Evolutionary conservation across 371 early-diverging fungal genomes (phyloP).

Genomic region (Apophysomyces trapeziformis): DNA sequence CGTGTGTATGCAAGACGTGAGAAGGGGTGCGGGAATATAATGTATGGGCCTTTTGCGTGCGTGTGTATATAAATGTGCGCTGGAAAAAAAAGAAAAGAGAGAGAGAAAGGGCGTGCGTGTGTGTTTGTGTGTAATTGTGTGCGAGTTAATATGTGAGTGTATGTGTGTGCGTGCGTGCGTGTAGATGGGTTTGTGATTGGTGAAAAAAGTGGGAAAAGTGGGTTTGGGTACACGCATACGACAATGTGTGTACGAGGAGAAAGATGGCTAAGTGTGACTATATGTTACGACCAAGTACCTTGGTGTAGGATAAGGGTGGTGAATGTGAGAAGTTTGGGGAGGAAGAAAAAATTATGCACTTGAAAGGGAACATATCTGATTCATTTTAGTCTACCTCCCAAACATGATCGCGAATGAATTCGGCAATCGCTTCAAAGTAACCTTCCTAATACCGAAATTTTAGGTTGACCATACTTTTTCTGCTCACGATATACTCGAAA

Average conservation of each 20-base stretch:
- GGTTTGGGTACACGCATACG: too few species aligned
- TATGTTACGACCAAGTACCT: too few species aligned
- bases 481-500: not conserved
- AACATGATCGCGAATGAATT: constrained; percentile 39
- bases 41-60: too few species aligned
- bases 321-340: not conserved
- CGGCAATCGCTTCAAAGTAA: constrained; percentile 81
- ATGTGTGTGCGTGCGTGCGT: not conserved
- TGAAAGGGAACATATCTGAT: not conserved
- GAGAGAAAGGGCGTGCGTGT: too few species aligned
- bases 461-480: not conserved
- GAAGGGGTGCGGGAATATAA: too few species aligned
- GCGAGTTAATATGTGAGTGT: not conserved
- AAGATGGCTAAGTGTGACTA: too few species aligned
- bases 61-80: too few species aligned
- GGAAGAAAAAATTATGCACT: not conserved
- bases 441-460: constrained; percentile 54
- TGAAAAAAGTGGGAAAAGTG: not conserved
- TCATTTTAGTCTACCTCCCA: constrained; percentile 17
- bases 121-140: too few species aligned
- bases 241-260: too few species aligned
- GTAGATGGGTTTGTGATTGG: not conserved
- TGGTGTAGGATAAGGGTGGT: not conserved
- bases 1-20: too few species aligned
- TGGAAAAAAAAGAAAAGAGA: too few species aligned